Evolutionary conservation across 306 rosid species (phyloP), one percentile per base, ranked within the genome.

Genomic region (Quercus gilva): DNA sequence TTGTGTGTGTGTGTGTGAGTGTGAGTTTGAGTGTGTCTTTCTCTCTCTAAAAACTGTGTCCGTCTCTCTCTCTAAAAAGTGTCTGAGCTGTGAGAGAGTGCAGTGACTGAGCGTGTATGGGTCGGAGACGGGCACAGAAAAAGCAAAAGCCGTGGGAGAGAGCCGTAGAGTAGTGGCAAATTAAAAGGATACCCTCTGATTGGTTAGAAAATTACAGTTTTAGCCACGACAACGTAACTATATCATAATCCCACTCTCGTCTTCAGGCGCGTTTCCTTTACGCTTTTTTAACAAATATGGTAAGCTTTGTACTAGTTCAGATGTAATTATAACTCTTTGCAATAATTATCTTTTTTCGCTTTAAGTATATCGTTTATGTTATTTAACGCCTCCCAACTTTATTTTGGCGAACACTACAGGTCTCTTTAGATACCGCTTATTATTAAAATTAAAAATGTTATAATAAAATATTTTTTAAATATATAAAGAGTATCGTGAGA

Each of bases 81-180:
- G 77, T 69, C 51, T 73, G 81, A 55, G 67, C 19, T 5, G 53
- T 21, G 37, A 29, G 19, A 69, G 37, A 71, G 56, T 58, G 45
- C 45, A 11, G 45, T 41, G 71, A 82, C 61, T 45, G 65, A 20
- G 59, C 60, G 80, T 75, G 84, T 58, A 26, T 84, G 76, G 81
- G 86, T 80, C 85, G 86, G 87, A 77, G 80, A 61, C 71, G 49
- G 76, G 84, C 86, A 58, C 74, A 53, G 80, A 71, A n/a, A n/a
- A n/a, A 75, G 71, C 72, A 28, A 73, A 55, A 18, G 73, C 55
- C 65, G 71, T 11, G 60, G 35, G 45, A 41, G 45, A 8, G 45
- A 41, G 45, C 2, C 0, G 45, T 7, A 9, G 45, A 9, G 45
- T 41, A 35, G 53, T 21, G 29, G 45, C n/a, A 29, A 19, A 35